These are phyloP conservation scores for Pseudocercospora crystallina DNA, from an alignment of 2,329 filamentous ascomycete genomes.

Conservation along the genomic window DNA sequence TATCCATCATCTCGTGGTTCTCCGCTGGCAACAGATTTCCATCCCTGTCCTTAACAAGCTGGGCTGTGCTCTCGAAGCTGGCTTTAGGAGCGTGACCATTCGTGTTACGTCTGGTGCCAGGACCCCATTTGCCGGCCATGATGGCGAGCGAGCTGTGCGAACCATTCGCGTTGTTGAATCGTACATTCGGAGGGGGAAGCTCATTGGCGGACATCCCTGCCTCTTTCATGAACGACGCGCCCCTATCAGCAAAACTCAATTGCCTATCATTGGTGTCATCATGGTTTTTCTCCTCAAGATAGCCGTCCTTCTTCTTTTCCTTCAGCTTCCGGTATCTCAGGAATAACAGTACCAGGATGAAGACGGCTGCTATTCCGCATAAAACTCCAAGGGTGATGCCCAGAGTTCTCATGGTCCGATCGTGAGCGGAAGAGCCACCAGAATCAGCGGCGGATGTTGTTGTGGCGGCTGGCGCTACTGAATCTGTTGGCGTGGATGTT, in stretches of 20 bases:
- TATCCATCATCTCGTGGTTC: conserved; percentile 47
- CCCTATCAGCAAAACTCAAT: conserved; percentile 52
- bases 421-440: conserved; percentile 41
- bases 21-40: conserved; percentile 43
- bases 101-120: conserved; percentile 49
- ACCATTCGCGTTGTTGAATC: conserved; percentile 13
- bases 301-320: conserved; percentile 50
- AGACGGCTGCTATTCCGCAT: conserved; percentile 67
- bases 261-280: conserved; percentile 26
- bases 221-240: conserved; percentile 54
- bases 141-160: conserved; percentile 47
- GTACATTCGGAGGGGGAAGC: conserved; percentile 22
- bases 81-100: conserved; percentile 44
- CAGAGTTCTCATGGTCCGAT: conserved; percentile 61
- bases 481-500: conserved; percentile 38
- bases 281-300: conserved; percentile 43
- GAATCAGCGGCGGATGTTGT: conserved; percentile 35
- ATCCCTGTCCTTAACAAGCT: conserved; percentile 58
- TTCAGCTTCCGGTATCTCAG: conserved; percentile 62
- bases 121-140: conserved; percentile 56
- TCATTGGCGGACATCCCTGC: conserved; percentile 44
- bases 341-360: conserved; percentile 71
- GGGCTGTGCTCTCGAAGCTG: conserved; percentile 61
- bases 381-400: conserved; percentile 82
- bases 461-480: conserved; percentile 37